Evolutionary conservation across 2,329 filamentous ascomycete species (phyloP).

Genomic region (Amauroascus niger): DNA sequence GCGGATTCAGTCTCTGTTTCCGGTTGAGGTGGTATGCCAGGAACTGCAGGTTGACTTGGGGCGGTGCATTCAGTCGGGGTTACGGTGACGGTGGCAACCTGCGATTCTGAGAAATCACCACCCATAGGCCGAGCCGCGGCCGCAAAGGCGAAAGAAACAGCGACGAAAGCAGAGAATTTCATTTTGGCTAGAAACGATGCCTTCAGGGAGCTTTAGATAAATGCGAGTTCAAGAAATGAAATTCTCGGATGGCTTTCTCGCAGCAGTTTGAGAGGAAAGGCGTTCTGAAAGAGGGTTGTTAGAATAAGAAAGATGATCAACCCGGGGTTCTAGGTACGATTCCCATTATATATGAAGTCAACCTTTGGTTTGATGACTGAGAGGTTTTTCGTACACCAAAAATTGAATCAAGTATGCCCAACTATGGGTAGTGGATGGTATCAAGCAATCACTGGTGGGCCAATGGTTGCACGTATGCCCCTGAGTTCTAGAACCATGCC

Average conservation of each 20-base stretch:
- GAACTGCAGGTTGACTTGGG: not conserved
- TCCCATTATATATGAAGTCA: conserved; percentile 1
- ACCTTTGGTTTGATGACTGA: not conserved
- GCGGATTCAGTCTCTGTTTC: not conserved
- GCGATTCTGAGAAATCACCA: not conserved
- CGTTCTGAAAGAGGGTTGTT: not conserved
- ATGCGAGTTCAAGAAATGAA: not conserved
- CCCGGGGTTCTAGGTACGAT: not conserved
- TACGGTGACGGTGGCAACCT: conserved; percentile 4
- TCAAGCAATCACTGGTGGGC: not conserved
- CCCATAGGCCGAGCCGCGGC: conserved; percentile 6
- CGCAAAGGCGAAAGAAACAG: conserved; percentile 2
- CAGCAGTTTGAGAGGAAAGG: not conserved
- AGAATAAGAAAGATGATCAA: not conserved
- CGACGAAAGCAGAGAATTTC: conserved; percentile 4
- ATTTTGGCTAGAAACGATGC: not conserved
- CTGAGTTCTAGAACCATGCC: not conserved
- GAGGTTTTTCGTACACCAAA: not conserved
- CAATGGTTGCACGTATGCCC: not conserved
- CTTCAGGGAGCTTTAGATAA: not conserved
- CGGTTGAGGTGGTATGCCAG: not conserved
- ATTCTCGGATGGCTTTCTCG: not conserved
- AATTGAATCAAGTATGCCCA: not conserved
- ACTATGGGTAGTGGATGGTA: not conserved
- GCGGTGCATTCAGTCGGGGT: not conserved